Evolutionary conservation across 2,329 filamentous ascomycete genomes (phyloP).

Genomic region (Exophiala spinifera): DNA sequence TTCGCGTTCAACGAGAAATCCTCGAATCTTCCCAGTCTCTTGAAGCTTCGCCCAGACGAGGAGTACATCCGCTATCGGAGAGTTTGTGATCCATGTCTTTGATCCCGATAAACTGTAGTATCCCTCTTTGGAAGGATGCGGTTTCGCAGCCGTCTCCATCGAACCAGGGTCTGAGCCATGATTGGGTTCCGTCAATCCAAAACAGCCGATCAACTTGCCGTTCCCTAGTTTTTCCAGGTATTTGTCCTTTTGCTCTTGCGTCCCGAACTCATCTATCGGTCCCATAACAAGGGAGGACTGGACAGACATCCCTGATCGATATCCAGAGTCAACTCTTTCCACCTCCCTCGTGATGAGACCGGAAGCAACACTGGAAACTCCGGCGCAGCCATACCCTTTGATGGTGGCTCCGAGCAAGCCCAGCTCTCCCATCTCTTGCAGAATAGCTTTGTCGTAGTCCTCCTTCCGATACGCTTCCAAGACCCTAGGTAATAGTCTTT

Average conservation of each 20-base stretch:
- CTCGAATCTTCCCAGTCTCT: conserved; percentile 87
- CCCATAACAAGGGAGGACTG: conserved; percentile 94
- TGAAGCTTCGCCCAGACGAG: conserved; percentile 92
- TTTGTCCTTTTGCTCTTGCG: conserved; percentile 81
- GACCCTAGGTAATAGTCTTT: conserved; percentile 78
- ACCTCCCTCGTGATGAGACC: conserved; percentile 87
- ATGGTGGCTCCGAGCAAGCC: conserved; percentile 86
- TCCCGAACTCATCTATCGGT: conserved; percentile 82
- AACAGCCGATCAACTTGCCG: conserved; percentile 78
- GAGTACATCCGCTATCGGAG: conserved; percentile 79
- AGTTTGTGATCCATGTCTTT: conserved; percentile 97
- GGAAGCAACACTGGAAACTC: conserved; percentile 81
- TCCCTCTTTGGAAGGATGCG: conserved; percentile 78
- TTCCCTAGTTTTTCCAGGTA: conserved; percentile 78
- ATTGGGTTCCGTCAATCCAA: conserved; percentile 88
- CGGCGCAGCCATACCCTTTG: conserved; percentile 82
- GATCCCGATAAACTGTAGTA: conserved; percentile 74
- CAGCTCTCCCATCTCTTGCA: conserved; percentile 88
- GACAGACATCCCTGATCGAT: conserved; percentile 88
- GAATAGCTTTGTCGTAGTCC: conserved; percentile 78
- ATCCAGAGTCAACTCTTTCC: conserved; percentile 86
- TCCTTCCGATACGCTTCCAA: conserved; percentile 85
- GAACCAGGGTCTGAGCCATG: conserved; percentile 88
- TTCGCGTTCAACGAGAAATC: conserved; percentile 83
- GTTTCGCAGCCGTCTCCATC: conserved; percentile 84